phyloP scores from a whole-genome alignment of 495 filamentous ascomycete species.

The Xylaria curta region DNA sequence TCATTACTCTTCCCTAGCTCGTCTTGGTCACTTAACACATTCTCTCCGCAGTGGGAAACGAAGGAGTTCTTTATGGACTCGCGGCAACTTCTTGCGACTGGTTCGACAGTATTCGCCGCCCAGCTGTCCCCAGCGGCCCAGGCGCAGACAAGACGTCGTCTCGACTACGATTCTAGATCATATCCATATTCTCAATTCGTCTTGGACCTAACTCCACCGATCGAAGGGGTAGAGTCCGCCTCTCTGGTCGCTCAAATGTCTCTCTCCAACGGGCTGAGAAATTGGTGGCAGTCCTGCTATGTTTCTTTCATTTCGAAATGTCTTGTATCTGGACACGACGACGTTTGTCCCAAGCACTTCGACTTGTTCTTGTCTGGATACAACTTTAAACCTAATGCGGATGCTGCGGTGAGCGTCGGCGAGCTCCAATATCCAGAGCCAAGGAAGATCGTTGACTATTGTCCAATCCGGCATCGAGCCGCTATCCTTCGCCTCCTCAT shows the following conservation, averaged over 20 bases:
- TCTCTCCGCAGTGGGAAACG: conserved; percentile 36
- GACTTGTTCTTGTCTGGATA: neutral
- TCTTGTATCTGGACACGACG: conserved; percentile 38
- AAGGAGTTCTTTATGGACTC: conserved; percentile 53
- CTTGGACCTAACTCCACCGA: conserved; percentile 67
- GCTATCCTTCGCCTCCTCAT: conserved; percentile 65
- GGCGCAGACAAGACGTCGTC: conserved; percentile 24
- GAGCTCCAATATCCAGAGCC: conserved; percentile 28
- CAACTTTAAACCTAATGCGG: neutral
- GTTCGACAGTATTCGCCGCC: conserved; percentile 56
- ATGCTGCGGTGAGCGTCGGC: conserved; percentile 8
- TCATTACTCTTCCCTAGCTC: neutral
- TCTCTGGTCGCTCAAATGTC: conserved; percentile 63
- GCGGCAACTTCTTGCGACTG: conserved; percentile 51
- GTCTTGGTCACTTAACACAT: conserved; percentile 22
- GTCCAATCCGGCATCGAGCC: conserved; percentile 63
- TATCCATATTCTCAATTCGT: conserved; percentile 45
- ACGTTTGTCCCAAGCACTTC: conserved; percentile 33
- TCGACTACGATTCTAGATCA: neutral
- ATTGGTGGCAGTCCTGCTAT: conserved; percentile 52
- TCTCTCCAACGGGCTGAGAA: conserved; percentile 57
- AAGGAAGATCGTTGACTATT: conserved; percentile 61
- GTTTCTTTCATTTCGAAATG: neutral
- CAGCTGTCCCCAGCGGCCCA: conserved; percentile 55
- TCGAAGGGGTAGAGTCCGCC: conserved; percentile 64